Conservation (phyloP, 164 flowering plant genomes). For the Taxillus chinensis region DNA sequence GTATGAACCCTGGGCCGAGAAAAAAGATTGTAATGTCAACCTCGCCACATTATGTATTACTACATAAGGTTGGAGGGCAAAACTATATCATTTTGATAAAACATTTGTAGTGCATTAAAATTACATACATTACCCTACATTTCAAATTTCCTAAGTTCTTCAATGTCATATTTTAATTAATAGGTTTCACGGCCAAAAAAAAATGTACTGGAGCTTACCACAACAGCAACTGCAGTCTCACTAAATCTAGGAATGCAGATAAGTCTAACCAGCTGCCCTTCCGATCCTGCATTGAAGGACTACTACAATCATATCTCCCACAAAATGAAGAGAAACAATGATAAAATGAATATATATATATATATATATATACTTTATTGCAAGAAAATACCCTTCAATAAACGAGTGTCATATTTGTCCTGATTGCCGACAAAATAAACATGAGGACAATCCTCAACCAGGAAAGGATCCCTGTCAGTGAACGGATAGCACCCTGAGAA, state of each 20-base stretch:
- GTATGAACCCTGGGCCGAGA: too few relatives aligned
- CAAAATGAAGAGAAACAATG: background rate
- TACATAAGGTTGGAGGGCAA: too few relatives aligned
- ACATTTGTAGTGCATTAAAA: background rate
- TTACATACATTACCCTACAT: background rate
- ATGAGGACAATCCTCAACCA: conserved; percentile 86
- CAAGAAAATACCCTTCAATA: conserved; percentile 45
- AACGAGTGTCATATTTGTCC: conserved; percentile 47
- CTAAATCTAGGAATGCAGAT: conserved; percentile 78
- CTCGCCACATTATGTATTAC: too few relatives aligned
- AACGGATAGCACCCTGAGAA: conserved; percentile 89
- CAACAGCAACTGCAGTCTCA: conserved; percentile 75
- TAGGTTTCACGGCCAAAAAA: too few relatives aligned
- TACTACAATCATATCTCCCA: background rate
- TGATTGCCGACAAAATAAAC: conserved; percentile 95
- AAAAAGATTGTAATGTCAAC: too few relatives aligned
- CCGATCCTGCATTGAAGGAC: conserved; percentile 48
- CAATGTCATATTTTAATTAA: too few relatives aligned
- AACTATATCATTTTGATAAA: too few relatives aligned
- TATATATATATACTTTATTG: background rate
- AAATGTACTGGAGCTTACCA: conserved; percentile 35
- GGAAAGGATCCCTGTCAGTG: conserved; percentile 87
- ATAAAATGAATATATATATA: background rate
- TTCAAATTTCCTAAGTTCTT: background rate
- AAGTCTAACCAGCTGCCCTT: conserved; percentile 82